phyloP scores from a whole-genome alignment of 768 basidiomycete species.

The Mycena venus region DNA sequence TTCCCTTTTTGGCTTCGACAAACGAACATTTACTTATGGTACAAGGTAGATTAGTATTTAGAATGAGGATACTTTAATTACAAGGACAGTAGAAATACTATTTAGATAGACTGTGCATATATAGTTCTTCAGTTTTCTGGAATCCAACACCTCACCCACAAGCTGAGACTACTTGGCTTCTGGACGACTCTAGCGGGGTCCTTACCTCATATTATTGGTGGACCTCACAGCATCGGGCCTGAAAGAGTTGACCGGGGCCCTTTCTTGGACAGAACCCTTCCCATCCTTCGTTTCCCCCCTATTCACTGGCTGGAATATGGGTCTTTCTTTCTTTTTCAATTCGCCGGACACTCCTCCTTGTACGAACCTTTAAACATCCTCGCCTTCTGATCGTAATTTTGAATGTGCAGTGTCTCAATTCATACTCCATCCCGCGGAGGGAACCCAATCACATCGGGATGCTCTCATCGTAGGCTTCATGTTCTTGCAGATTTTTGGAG shows the following conservation, averaged over 20 bases:
- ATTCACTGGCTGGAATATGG: constrained; percentile 16
- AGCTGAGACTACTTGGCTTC: no score
- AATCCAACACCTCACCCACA: no score
- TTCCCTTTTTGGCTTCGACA: no score
- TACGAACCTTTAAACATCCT: neutral
- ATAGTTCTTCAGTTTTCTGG: no score
- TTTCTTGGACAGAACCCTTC: neutral
- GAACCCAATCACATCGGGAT: neutral
- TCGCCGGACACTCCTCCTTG: neutral
- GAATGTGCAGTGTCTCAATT: neutral
- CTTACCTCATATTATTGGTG: no score
- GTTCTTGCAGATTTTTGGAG: constrained; percentile 23
- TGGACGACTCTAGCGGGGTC: no score
- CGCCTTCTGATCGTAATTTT: neutral
- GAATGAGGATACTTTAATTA: no score
- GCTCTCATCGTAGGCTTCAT: neutral
- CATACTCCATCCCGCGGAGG: neutral
- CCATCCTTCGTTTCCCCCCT: neutral
- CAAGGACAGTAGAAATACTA: no score
- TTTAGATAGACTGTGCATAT: no score
- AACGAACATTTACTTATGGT: no score
- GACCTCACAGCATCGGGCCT: no score
- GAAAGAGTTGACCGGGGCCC: neutral
- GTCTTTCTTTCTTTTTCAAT: constrained; percentile 13
- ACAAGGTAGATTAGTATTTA: no score